A percentile compares a stretch with the other conserved stretches of the same genome.
phyloP scores from a whole-genome alignment of 257 asterid species.

The Verbascum thapsus region DNA sequence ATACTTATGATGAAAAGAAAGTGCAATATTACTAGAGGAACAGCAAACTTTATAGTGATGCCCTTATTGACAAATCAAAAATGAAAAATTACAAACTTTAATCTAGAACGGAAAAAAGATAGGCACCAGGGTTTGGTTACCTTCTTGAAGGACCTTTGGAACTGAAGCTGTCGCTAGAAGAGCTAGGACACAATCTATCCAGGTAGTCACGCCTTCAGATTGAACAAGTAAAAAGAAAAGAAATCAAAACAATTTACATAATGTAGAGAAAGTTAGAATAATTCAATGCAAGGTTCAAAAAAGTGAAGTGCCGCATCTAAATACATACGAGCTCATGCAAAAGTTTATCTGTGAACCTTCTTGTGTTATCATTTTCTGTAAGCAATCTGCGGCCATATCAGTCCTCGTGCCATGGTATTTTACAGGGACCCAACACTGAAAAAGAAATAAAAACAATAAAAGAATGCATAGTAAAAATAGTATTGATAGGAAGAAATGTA shows the following conservation, averaged over 20 bases:
- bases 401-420: slow-evolving; percentile 63
- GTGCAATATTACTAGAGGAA: slow-evolving; percentile 11
- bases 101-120: not conserved
- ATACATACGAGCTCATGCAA: slow-evolving; percentile 74
- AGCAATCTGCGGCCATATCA: slow-evolving; percentile 52
- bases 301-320: slow-evolving; percentile 20
- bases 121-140: slow-evolving; percentile 38
- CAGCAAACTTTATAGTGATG: slow-evolving; percentile 3
- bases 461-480: slow-evolving; percentile 7
- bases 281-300: slow-evolving; percentile 20
- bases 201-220: slow-evolving; percentile 71
- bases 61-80: slow-evolving; percentile 16
- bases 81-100: slow-evolving; percentile 6
- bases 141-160: slow-evolving; percentile 56
- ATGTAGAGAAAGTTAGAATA: slow-evolving; percentile 17
- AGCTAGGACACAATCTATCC: slow-evolving; percentile 63
- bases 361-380: slow-evolving; percentile 49
- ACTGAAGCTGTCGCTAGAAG: slow-evolving; percentile 39
- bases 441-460: slow-evolving; percentile 20
- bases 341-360: slow-evolving; percentile 53
- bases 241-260: not conserved
- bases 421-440: slow-evolving; percentile 78
- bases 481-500: not conserved
- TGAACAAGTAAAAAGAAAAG: slow-evolving; percentile 12
- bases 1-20: slow-evolving; percentile 18